Base-by-base conservation (phyloP, 169 alveolate species). In the Plasmodium yoelii region DNA sequence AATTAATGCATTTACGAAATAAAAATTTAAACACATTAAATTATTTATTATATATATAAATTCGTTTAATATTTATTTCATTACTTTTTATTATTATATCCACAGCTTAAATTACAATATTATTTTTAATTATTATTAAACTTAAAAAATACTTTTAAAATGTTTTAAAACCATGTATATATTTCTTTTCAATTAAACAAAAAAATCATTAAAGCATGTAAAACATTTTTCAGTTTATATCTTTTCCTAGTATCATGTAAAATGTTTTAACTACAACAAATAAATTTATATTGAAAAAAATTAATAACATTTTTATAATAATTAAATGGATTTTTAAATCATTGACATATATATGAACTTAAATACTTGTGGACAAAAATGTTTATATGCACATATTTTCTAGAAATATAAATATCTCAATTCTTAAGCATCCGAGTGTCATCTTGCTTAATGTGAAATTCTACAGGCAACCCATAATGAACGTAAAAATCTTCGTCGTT, bases 381-480 rank as follows among this genome's bases (percentile, higher is more conserved):
- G 7, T 34, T 34, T 34, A 34, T 34, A 34, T 34, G 42, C 42
- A 34, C 0, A 34, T 34, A 34, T 34, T 65, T 34, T 47, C 1
- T 39, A 7, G 59, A 34, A 39, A 47, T 28, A n/a, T 18, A 69
- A 3, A 26, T 15, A 44, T 22, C 55, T 80, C 51, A 80, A 80
- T 80, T 80, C 22, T 51, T 57, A 26, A 80, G 70, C 90, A 80
- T 80, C 34, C 55, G 34, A 19, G 65, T 9, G 24, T 65, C 80
- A 46, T 80, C 80, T 9, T 51, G 68, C 22, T 80, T 80, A 18
- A 80, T 49, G 7, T 80, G 90, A 60, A 18, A 80, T 39, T 80
- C 90, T 42, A 64, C 64, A 28, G 90, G 90, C 64, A 80, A 55
- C 39, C 90, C 90, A 70, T 80, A 80, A 18, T 70, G 90, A 57